Base-by-base conservation (phyloP, 2,329 filamentous ascomycete species). In the Periconia sp. region DNA sequence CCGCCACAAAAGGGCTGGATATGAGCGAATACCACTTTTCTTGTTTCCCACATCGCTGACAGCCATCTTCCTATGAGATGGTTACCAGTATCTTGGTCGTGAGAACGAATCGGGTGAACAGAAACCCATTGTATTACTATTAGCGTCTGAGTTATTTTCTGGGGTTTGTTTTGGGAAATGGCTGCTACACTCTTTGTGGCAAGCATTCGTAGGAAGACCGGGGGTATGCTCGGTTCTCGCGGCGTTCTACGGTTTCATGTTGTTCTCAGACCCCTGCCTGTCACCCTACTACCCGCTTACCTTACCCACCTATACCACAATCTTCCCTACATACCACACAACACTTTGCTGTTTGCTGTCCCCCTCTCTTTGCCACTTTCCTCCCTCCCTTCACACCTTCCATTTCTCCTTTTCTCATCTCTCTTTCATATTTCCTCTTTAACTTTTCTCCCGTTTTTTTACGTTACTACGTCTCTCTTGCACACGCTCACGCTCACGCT, bases 1-100 rank as follows among this genome's bases (percentile, higher is more conserved):
- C 68, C 69, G 13, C 68, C 67, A 45, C 64, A 59, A 5, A 66
- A 68, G 42, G 71, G 69, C 46, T 73, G 71, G 70, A 70, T 71
- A 57, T 70, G 62, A 69, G 45, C 40, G 23, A 45, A 18, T 44
- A 10, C 1, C 47, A 18, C 47, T 27, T 33, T 37, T 17, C 41
- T 41, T 44, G 23, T 18, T 44, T 40, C 55, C 42, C 27, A 11
- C 41, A 9, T 45, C 23, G 35, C 14, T n/a, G 31, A 15, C n/a
- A 27, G 23, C 3, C 23, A 27, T 27, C 23, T 27, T 27, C 20
- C 19, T 11, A 20, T 14, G 19, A 18, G 20, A 23, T 15, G 9
- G n/a, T 19, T 18, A 9, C 15, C 10, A 44, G 27, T 19, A 44
- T 15, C 13, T 23, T 31, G 11, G 27, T n/a, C 33, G 43, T 3